These are phyloP conservation scores for Lentinula sp. DNA, from an alignment of 768 basidiomycete genomes.

Conservation along the genomic window DNA sequence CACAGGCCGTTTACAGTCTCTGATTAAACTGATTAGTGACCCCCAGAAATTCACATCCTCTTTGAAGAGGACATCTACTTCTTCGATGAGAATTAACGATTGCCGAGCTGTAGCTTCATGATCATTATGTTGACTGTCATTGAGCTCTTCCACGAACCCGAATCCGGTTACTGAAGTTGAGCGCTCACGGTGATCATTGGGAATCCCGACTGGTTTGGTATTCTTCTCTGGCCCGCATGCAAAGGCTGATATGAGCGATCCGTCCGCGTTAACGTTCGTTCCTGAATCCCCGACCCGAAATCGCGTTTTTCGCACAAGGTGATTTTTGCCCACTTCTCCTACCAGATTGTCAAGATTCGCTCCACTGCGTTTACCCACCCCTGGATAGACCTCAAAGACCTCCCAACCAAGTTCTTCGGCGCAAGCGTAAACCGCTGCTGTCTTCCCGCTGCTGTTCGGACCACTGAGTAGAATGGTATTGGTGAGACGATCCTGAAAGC, in stretches of 20 bases:
- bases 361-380: slow-evolving; percentile 85
- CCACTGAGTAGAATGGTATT: slow-evolving; percentile 87
- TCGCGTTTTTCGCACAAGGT: slow-evolving; percentile 51
- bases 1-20: slow-evolving; percentile 79
- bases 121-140: not conserved
- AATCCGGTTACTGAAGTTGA: not conserved
- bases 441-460: slow-evolving; percentile 85
- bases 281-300: slow-evolving; percentile 4
- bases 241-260: not conserved
- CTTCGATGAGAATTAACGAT: slow-evolving; percentile 88
- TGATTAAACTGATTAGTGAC: slow-evolving; percentile 74
- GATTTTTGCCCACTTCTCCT: slow-evolving; percentile 93
- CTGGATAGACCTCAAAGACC: slow-evolving; percentile 94
- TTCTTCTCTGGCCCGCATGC: not conserved
- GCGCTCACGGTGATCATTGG: not conserved
- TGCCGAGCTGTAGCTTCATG: slow-evolving; percentile 46
- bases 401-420: slow-evolving; percentile 94
- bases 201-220: not conserved
- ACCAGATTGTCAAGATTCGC: slow-evolving; percentile 72
- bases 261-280: not conserved
- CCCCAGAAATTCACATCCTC: slow-evolving; percentile 87
- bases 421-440: slow-evolving; percentile 88
- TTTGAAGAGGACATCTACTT: slow-evolving; percentile 89
- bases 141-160: not conserved
- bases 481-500: slow-evolving; percentile 48